These are phyloP conservation scores for Catenaria anguillulae DNA, from an alignment of 371 early-diverging fungal species.

Conservation along the genomic window DNA sequence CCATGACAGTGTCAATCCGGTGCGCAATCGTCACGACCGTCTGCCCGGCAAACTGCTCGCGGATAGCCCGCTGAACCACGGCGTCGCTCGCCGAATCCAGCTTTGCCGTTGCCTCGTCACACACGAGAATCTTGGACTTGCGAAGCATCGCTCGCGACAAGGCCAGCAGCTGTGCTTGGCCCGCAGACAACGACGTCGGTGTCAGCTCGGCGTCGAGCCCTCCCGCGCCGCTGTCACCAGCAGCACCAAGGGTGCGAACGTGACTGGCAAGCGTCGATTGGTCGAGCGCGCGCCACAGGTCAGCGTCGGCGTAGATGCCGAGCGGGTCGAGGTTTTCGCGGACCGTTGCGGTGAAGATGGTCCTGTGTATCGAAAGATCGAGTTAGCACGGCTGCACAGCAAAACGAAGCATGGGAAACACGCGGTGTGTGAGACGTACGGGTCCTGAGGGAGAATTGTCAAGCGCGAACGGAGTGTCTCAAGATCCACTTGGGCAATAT, in stretches of 20 bases:
- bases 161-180: conserved; percentile 75
- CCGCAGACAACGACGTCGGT: conserved; percentile 48
- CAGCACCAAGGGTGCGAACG: conserved; percentile 41
- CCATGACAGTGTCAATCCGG: no score
- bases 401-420: conserved; percentile 78
- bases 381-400: no score
- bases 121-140: conserved; percentile 51
- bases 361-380: no score
- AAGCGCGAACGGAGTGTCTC: conserved; percentile 30
- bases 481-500: conserved; percentile 48
- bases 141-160: conserved; percentile 73
- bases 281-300: conserved; percentile 69
- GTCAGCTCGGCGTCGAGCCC: conserved; percentile 23
- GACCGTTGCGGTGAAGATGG: no score
- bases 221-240: no score
- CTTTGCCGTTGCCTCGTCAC: no score
- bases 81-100: no score
- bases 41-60: no score
- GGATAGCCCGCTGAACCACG: no score
- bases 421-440: no score
- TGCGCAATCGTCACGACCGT: no score
- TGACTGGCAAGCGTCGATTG: conserved; percentile 48
- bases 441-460: no score
- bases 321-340: conserved; percentile 65
- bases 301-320: conserved; percentile 43